Conservation (phyloP, 192 early-diverging fungal genomes). For the Coemansia reversa region DNA sequence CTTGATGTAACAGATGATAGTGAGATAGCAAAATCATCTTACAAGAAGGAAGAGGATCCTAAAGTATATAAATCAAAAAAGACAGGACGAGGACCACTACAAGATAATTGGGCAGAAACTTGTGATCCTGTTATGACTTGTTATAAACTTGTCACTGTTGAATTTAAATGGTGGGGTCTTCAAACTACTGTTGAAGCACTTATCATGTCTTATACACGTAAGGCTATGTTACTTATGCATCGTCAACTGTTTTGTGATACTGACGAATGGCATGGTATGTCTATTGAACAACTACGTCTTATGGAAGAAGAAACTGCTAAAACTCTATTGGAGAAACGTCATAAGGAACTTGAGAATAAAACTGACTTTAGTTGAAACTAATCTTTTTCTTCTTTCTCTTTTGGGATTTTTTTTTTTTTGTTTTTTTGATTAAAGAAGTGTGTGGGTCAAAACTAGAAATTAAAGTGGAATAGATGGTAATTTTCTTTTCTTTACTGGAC, state of each 20-base stretch:
- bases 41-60: constrained; percentile 66
- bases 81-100: constrained; percentile 69
- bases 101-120: constrained; percentile 59
- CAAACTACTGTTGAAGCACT: constrained; percentile 66
- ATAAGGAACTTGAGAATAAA: constrained; percentile 36
- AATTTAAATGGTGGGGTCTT: constrained; percentile 75
- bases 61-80: constrained; percentile 62
- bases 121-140: constrained; percentile 78
- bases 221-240: constrained; percentile 67
- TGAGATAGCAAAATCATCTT: constrained; percentile 52
- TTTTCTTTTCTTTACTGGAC: background rate
- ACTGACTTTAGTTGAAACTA: constrained; percentile 30
- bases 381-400: constrained; percentile 5
- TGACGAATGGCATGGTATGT: constrained; percentile 75
- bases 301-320: constrained; percentile 68
- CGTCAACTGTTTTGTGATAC: constrained; percentile 77
- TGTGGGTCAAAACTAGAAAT: background rate
- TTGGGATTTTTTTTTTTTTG: background rate
- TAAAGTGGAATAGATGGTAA: background rate
- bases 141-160: constrained; percentile 76
- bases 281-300: constrained; percentile 67
- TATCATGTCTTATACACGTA: constrained; percentile 61
- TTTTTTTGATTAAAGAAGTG: background rate
- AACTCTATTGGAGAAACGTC: constrained; percentile 57
- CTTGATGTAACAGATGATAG: constrained; percentile 72